Percentiles rank a stretch among this genome's conserved stretches.
Evolutionary conservation across 805 yeast genomes (phyloP).

Genomic region (Priceomyces melissophilus): DNA sequence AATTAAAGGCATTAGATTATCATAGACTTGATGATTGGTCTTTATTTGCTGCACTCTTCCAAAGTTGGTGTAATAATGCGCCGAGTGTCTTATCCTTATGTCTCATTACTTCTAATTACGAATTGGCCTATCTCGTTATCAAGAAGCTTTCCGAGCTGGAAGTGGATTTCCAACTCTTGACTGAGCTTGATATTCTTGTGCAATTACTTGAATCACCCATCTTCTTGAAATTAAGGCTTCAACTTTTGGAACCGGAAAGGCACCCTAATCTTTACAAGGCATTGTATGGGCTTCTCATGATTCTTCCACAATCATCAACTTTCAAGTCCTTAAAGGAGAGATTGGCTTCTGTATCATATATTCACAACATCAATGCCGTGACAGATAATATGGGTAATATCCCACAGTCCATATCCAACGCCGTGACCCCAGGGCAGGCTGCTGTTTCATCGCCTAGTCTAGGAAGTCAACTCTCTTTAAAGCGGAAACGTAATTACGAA

Average conservation of each 20-base stretch:
- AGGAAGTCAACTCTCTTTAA: conserved; percentile 31
- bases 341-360: conserved; percentile 55
- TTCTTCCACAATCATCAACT: conserved; percentile 90
- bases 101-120: conserved; percentile 81
- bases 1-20: conserved; percentile 54
- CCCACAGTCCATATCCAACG: conserved; percentile 20
- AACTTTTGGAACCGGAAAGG: conserved; percentile 81
- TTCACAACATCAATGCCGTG: conserved; percentile 17
- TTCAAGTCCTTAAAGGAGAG: conserved; percentile 79
- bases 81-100: conserved; percentile 86
- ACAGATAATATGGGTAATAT: neutral
- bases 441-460: conserved; percentile 9
- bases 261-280: conserved; percentile 82
- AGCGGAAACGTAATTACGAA: conserved; percentile 36
- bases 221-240: conserved; percentile 80
- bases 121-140: conserved; percentile 78
- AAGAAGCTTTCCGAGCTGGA: conserved; percentile 81
- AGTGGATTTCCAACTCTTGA: conserved; percentile 69
- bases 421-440: conserved; percentile 10
- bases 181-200: conserved; percentile 85
- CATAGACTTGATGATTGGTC: conserved; percentile 56
- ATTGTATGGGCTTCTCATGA: conserved; percentile 87
- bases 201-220: conserved; percentile 92
- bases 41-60: conserved; percentile 72
- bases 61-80: conserved; percentile 89